Conservation (phyloP, 805 yeast genomes). For the Cyberlindnera mrakii region DNA sequence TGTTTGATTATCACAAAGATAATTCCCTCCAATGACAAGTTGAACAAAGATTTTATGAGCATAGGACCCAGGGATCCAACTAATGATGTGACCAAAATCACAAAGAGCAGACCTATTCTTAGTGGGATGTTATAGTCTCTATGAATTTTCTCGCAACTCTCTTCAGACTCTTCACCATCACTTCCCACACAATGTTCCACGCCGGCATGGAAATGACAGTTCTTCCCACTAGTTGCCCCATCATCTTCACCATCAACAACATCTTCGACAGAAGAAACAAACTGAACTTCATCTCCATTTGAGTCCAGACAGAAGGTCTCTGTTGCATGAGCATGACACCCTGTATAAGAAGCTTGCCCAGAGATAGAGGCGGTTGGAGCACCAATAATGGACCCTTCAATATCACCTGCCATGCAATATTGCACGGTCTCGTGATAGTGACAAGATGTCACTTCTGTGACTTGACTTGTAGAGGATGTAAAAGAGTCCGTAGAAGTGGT, state of each 20-base stretch:
- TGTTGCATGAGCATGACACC: slow-evolving; percentile 14
- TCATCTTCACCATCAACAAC: neutral
- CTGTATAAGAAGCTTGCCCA: slow-evolving; percentile 9
- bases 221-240: slow-evolving; percentile 4
- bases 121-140: slow-evolving; percentile 14
- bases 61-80: slow-evolving; percentile 14
- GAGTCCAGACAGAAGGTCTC: slow-evolving; percentile 15
- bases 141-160: slow-evolving; percentile 12
- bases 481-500: neutral
- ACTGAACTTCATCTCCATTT: slow-evolving; percentile 13
- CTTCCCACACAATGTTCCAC: slow-evolving; percentile 20
- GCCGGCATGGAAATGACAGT: slow-evolving; percentile 21
- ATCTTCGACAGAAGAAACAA: neutral
- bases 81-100: slow-evolving; percentile 10
- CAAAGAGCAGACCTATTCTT: slow-evolving; percentile 16
- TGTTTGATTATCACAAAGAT: slow-evolving; percentile 12
- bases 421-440: slow-evolving; percentile 12
- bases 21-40: slow-evolving; percentile 5
- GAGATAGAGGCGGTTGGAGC: slow-evolving; percentile 7
- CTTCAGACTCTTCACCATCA: neutral
- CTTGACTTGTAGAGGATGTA: neutral
- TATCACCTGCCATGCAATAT: slow-evolving; percentile 13
- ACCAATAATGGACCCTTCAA: slow-evolving; percentile 15
- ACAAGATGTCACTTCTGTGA: slow-evolving; percentile 16
- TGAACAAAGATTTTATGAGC: slow-evolving; percentile 5